Percentiles rank a stretch among this genome's conserved stretches.
Conservation (phyloP, 2,329 filamentous ascomycete species). For the Fusarium veterinarium region DNA sequence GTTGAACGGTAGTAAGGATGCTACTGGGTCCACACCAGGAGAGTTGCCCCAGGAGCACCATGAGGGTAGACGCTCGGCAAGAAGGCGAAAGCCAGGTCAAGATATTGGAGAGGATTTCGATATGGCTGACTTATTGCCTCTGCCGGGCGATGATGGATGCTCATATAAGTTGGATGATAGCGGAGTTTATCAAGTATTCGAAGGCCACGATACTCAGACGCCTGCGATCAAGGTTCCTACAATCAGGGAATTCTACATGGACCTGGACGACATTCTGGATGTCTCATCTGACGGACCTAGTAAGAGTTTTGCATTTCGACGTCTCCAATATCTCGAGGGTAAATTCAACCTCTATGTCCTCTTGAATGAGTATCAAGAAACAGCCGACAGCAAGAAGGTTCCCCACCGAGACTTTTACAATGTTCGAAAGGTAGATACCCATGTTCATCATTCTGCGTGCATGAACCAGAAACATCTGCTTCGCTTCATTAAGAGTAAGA, state of each 20-base stretch:
- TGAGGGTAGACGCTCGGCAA: slow-evolving; percentile 60
- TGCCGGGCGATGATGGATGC: slow-evolving; percentile 78
- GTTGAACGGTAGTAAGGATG: slow-evolving; percentile 21
- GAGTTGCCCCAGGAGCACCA: slow-evolving; percentile 38
- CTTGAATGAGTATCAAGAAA: slow-evolving; percentile 97
- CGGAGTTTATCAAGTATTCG: slow-evolving; percentile 93
- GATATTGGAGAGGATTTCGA: slow-evolving; percentile 94
- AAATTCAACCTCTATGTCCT: slow-evolving; percentile 96
- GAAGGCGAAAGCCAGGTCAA: slow-evolving; percentile 84
- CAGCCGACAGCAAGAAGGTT: slow-evolving; percentile 96
- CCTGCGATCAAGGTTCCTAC: slow-evolving; percentile 89
- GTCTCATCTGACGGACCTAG: slow-evolving; percentile 95
- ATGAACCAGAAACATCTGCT: slow-evolving; percentile 99
- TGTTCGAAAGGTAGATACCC: slow-evolving; percentile 97
- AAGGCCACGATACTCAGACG: slow-evolving; percentile 70
- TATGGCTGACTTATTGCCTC: slow-evolving; percentile 78
- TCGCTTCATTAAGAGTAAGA: slow-evolving; percentile 99
- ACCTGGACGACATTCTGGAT: slow-evolving; percentile 85
- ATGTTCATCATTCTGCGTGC: slow-evolving; percentile 98
- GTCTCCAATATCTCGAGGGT: slow-evolving; percentile 93
- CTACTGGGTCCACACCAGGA: slow-evolving; percentile 3
- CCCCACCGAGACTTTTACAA: slow-evolving; percentile 99
- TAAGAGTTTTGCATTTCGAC: slow-evolving; percentile 96
- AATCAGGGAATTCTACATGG: slow-evolving; percentile 94
- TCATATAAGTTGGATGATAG: slow-evolving; percentile 82